Conservation (phyloP, 2,329 filamentous ascomycete genomes). For the Ceratocystis diversiconidia region DNA sequence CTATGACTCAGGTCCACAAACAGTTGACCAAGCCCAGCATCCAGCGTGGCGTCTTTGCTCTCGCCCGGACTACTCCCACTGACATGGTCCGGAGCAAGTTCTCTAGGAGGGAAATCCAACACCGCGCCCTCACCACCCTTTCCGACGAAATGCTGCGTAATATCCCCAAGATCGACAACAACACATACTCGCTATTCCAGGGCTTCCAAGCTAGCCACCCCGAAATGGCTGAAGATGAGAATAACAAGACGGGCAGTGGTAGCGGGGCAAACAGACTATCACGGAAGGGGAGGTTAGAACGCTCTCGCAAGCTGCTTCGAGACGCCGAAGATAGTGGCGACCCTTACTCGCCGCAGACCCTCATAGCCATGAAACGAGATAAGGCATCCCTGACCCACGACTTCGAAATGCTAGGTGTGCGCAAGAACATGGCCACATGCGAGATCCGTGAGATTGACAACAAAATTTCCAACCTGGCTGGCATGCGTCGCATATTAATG, state of each 20-base stretch:
- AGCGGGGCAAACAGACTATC: conserved; percentile 39
- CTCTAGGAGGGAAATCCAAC: conserved; percentile 83
- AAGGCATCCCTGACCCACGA: conserved; percentile 67
- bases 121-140: conserved; percentile 74
- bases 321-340: conserved; percentile 31
- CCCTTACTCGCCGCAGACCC: conserved; percentile 40
- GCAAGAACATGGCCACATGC: conserved; percentile 94
- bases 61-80: conserved; percentile 81
- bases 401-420: conserved; percentile 77
- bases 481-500: conserved; percentile 82
- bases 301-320: conserved; percentile 61
- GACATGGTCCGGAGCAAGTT: conserved; percentile 86
- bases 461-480: conserved; percentile 85
- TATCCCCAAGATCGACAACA: conserved; percentile 66
- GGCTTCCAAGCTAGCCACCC: conserved; percentile 88
- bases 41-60: conserved; percentile 80
- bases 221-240: conserved; percentile 45
- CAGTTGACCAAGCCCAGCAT: conserved; percentile 72
- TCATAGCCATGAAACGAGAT: conserved; percentile 65
- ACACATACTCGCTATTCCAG: conserved; percentile 85
- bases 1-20: conserved; percentile 78
- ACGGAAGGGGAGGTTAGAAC: conserved; percentile 45
- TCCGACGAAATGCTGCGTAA: conserved; percentile 81
- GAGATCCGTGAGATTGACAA: conserved; percentile 95
- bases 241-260: background rate